phyloP scores from a whole-genome alignment of 305 asterid species.

The Rubia peregrina region DNA sequence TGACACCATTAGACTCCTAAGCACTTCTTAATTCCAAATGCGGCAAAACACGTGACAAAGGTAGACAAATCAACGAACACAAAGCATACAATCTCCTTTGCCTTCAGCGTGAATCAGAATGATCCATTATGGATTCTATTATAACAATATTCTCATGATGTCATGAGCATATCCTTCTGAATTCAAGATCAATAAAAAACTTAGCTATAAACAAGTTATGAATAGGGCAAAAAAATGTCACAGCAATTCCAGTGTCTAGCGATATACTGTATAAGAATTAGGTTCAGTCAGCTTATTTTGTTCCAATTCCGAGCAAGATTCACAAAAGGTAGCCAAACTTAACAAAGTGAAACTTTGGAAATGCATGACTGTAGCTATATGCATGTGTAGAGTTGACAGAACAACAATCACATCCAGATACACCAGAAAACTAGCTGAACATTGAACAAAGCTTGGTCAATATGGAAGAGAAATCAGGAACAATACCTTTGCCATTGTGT shows the following conservation, averaged over 20 bases:
- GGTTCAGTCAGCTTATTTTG: background rate
- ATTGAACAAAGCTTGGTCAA: background rate
- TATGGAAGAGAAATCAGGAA: background rate
- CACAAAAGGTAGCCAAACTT: background rate
- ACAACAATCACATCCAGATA: background rate
- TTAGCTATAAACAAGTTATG: background rate
- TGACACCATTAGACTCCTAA: background rate
- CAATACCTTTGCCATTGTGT: constrained; percentile 24
- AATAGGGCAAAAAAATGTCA: background rate
- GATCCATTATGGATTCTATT: background rate
- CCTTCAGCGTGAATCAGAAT: background rate
- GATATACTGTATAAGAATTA: background rate
- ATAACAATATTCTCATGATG: background rate
- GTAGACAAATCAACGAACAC: background rate
- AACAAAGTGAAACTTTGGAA: background rate
- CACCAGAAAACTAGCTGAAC: background rate
- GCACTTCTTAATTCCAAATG: background rate
- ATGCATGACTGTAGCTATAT: background rate
- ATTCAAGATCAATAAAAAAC: background rate
- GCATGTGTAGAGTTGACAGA: background rate
- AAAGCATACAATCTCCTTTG: too few relatives aligned
- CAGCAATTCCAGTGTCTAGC: background rate
- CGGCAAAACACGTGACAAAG: background rate
- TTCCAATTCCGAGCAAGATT: background rate
- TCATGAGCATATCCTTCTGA: background rate